A percentile compares a stretch with the other conserved stretches of the same genome.
These are phyloP conservation scores for Conidiobolus incongruus DNA, from an alignment of 371 early-diverging fungal genomes.

Conservation along the genomic window DNA sequence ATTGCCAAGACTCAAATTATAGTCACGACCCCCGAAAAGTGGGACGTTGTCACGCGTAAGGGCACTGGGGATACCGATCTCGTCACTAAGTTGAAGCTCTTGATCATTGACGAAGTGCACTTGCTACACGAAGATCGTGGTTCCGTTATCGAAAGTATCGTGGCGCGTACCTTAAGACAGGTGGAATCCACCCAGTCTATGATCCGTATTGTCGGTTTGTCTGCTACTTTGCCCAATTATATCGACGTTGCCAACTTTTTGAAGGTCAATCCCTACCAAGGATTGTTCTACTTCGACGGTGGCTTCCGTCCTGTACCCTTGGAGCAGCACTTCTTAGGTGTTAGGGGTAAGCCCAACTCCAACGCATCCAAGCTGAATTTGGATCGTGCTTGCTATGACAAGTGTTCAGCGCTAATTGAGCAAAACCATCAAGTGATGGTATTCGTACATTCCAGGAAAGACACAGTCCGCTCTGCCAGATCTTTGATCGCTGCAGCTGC, in stretches of 20 bases:
- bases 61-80: conserved; percentile 83
- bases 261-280: conserved; percentile 56
- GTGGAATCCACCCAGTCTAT: conserved; percentile 77
- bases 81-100: conserved; percentile 70
- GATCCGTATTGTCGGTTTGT: conserved; percentile 91
- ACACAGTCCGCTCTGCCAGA: conserved; percentile 87
- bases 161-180: conserved; percentile 76
- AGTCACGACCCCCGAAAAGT: conserved; percentile 99
- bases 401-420: conserved; percentile 30
- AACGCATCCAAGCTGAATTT: conserved; percentile 75
- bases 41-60: conserved; percentile 98
- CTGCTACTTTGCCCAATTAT: conserved; percentile 98
- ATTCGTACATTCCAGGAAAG: conserved; percentile 96
- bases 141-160: conserved; percentile 91
- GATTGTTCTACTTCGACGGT: conserved; percentile 87
- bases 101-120: conserved; percentile 99
- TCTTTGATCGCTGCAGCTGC: conserved; percentile 75
- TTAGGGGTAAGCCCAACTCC: conserved; percentile 86
- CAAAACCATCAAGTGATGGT: conserved; percentile 86
- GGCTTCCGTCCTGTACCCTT: conserved; percentile 87
- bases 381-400: conserved; percentile 72
- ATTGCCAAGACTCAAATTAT: conserved; percentile 91
- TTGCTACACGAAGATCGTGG: conserved; percentile 98
- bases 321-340: conserved; percentile 83
- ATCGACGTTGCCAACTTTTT: conserved; percentile 92